Evolutionary conservation across 2,329 filamentous ascomycete species (phyloP).

Genomic region (Coniella lustricola): DNA sequence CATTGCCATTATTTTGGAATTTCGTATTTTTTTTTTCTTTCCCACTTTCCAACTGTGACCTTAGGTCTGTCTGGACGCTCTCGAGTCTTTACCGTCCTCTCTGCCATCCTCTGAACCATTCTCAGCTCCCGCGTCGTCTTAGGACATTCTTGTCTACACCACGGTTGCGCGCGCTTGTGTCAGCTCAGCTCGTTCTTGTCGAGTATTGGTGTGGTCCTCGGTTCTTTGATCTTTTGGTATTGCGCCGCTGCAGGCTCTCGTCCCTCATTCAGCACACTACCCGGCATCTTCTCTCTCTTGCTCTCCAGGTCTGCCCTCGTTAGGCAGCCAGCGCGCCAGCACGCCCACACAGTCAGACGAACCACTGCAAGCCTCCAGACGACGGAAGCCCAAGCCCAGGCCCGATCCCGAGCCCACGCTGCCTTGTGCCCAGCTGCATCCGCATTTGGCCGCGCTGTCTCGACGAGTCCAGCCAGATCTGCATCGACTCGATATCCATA

Average conservation of each 20-base stretch:
- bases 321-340: not conserved
- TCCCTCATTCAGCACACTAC: constrained; percentile 5
- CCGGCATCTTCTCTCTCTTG: no score
- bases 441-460: not conserved
- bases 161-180: no score
- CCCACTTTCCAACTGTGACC: not conserved
- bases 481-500: no score
- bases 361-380: not conserved
- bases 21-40: not conserved
- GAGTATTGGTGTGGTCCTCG: not conserved
- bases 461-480: no score
- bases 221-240: not conserved
- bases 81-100: not conserved
- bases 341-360: not conserved
- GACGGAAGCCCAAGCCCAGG: not conserved
- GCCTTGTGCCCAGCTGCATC: not conserved
- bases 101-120: not conserved
- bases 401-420: not conserved
- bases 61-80: not conserved
- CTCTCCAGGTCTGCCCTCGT: not conserved
- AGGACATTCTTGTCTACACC: no score
- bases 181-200: no score
- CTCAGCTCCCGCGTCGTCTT: not conserved
- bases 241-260: not conserved
- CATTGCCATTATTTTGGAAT: not conserved